These are phyloP conservation scores for Apiospora kogelbergensis DNA, from an alignment of 2,329 filamentous ascomycete species.

Conservation along the genomic window DNA sequence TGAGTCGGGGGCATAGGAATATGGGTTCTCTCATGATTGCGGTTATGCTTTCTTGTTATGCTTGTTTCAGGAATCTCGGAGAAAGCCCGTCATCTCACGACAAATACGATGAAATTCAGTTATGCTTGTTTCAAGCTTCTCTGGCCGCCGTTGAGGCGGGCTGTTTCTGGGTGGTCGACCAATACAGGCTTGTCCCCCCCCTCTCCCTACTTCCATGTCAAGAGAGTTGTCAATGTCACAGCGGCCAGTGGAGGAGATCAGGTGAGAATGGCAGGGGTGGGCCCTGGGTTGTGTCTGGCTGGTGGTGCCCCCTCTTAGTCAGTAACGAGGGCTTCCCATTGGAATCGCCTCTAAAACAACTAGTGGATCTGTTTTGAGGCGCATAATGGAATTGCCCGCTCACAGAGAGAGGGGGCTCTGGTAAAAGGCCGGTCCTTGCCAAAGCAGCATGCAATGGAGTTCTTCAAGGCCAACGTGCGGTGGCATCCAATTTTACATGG, in stretches of 20 bases:
- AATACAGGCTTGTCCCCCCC: not conserved
- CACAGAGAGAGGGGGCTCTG: not conserved
- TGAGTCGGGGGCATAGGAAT: not conserved
- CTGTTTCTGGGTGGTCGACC: not conserved
- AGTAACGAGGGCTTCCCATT: not conserved
- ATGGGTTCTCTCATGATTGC: not conserved
- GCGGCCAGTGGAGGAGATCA: not conserved
- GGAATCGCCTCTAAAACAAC: not conserved
- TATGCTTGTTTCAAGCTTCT: slow-evolving; percentile 3
- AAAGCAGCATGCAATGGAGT: not conserved
- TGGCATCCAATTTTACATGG: not conserved
- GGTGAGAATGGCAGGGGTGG: not conserved
- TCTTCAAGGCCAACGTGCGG: not conserved
- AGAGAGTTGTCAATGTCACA: not conserved
- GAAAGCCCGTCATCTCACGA: not conserved
- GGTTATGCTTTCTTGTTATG: slow-evolving; percentile 4
- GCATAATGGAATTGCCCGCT: not conserved
- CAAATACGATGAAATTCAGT: too few species aligned
- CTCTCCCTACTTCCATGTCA: too few species aligned
- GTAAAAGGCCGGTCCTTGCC: not conserved
- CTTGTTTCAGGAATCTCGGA: slow-evolving; percentile 1
- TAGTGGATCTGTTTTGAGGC: slow-evolving; percentile 4
- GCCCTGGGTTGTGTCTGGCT: not conserved
- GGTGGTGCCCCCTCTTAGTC: too few species aligned
- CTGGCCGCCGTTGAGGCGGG: not conserved